Base-by-base conservation (phyloP, 768 basidiomycete species). In the Lentinula edodes region DNA sequence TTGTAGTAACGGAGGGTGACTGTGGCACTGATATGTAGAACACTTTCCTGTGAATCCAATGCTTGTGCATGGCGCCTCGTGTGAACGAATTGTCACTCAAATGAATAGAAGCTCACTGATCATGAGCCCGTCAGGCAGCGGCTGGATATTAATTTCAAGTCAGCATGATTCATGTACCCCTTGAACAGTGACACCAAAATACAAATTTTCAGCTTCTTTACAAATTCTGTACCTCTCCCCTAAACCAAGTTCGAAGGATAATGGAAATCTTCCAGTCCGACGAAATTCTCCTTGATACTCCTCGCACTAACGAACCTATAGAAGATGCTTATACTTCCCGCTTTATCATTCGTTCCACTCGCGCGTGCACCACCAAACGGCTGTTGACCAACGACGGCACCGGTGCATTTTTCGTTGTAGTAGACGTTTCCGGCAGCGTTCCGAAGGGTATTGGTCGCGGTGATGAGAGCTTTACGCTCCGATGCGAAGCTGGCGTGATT, bases 271-370 rank as follows among this genome's bases (percentile, higher is more conserved):
- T 91, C 86, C 67, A 95, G 73, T 8, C 84, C 86, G 43, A 95
- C 85, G 69, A 98, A 98, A 72, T 90, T 95, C 79, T 99, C 97
- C 81, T 99, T 99, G 81, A 99, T 94, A 67, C 89, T 93, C 70
- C 97, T 82, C 56, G 91, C 87, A 60, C 88, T 88, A 63, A 96
- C 85, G 74, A 95, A 93, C 60, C 95, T 81, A 74, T 80, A 83
- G 66, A 83, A 84, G 51, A 84, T 82, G 67, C 76, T 78, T 63
- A 92, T 84, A 64, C 91, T 93, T 23, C 91, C 97, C 1, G 95
- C 94, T 77, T 98, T 99, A 75, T 98, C 97, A 78, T 98, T 98
- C 64, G 96, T 99, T 34, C 97, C 96, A 70, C 90, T 93, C 36
- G 83, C 91, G 41, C 95, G 86, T 2, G 87, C 92, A 35, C 97